Evolutionary conservation across 2,329 filamentous ascomycete genomes (phyloP), one percentile per base, ranked within the genome.

Genomic region (Ophiostoma triangulosporum): DNA sequence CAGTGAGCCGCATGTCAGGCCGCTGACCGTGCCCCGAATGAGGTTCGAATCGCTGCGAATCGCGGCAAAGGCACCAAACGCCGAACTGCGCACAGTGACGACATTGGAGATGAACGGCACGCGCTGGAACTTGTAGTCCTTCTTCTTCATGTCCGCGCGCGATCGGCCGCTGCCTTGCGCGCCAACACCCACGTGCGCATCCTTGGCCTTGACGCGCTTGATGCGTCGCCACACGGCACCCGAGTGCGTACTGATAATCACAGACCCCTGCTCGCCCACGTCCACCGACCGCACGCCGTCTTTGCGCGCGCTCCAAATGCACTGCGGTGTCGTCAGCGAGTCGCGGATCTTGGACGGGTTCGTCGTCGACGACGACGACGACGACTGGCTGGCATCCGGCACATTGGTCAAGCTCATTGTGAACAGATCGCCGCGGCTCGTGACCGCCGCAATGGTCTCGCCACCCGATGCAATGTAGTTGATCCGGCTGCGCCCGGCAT

Each of bases 51-150:
- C 90, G 62, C 85, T 84, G 48, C 93, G 81, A 46, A 95, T 78
- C 3, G 88, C 89, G 32, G 88, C 86, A 70, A 91, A 97, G 0
- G 91, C 87, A 4, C 93, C 93, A 67, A 87, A 95, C 0, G 84
- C 80, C 32, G 93, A 97, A 60, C 89, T 91, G 59, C 89, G 78
- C 7, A 97, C 90, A 3, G 83, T 83, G 31, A 85, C 77, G 14
- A 94, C 88, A 33, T 89, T 83, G 1, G 88, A 95, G 54, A 98
- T 78, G 40, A 86, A 89, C 1, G 93, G 85, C 8, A 98, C 81
- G 54, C 93, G 83, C 62, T 91, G 83, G 60, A 97, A 98, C 65
- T 98, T 98, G 72, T 94, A 95, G 63, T 95, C 89, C 60, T 94
- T 95, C 12, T 80, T 77, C 61, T 81, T 86, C 32, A 76, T 73